Conservation (phyloP, 768 basidiomycete genomes). For the Rhodosporidiobolus sp. region DNA sequence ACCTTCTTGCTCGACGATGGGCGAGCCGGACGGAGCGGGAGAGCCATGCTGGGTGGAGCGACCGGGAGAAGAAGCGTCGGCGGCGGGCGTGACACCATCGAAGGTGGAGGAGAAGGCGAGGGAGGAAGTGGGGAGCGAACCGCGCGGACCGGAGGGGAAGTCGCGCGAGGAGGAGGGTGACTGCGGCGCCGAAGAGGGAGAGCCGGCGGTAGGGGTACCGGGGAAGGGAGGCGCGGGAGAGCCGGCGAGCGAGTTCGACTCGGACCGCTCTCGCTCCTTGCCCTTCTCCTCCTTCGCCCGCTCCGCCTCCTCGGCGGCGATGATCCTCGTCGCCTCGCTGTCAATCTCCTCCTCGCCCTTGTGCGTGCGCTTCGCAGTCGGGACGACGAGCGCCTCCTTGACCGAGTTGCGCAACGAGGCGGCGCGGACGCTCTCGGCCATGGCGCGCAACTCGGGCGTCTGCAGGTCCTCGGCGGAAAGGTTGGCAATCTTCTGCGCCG, state of each 20-base stretch:
- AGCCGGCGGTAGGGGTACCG: neutral
- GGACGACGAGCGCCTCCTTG: constrained; percentile 55
- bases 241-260: neutral
- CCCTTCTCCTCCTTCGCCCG: constrained; percentile 14
- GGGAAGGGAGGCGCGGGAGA: neutral
- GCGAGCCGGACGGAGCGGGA: constrained; percentile 2
- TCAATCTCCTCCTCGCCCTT: constrained; percentile 91
- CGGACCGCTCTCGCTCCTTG: constrained; percentile 1
- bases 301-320: constrained; percentile 18
- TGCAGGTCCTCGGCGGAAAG: constrained; percentile 88
- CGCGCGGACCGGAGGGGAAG: neutral
- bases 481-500: constrained; percentile 68
- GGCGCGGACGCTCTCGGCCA: constrained; percentile 75
- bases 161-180: neutral
- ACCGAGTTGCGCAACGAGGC: constrained; percentile 83
- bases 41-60: neutral
- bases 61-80: neutral
- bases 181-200: neutral
- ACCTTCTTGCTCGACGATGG: neutral
- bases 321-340: constrained; percentile 48
- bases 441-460: constrained; percentile 77
- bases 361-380: constrained; percentile 79
- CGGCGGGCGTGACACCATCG: neutral
- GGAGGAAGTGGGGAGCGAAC: neutral
- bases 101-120: neutral